A percentile compares a stretch with the other conserved stretches of the same genome.
These are phyloP conservation scores for Coniella lustricola DNA, from an alignment of 2,329 filamentous ascomycete species.

Conservation along the genomic window DNA sequence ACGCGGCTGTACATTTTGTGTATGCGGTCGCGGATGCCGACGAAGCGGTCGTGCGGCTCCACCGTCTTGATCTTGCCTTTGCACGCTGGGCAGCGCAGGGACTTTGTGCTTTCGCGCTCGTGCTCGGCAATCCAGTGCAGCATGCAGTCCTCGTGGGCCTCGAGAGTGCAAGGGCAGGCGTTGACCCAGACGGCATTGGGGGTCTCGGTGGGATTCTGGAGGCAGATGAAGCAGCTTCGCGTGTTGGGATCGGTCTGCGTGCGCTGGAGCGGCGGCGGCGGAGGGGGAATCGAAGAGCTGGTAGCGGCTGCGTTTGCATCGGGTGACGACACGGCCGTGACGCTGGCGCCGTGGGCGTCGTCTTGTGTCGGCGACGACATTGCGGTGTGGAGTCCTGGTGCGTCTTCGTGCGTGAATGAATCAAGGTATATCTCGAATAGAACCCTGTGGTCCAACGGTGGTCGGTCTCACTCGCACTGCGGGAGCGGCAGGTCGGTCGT, in stretches of 20 bases:
- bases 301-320: neutral
- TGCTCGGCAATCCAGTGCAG: conserved; percentile 91
- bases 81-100: conserved; percentile 82
- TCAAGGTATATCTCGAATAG: too few relatives aligned
- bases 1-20: conserved; percentile 47
- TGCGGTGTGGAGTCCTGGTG: too few relatives aligned
- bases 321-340: neutral
- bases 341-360: conserved; percentile 4
- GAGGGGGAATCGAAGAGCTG: too few relatives aligned
- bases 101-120: conserved; percentile 58
- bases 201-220: conserved; percentile 47
- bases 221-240: conserved; percentile 56
- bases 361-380: neutral
- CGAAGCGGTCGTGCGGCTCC: conserved; percentile 65
- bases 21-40: conserved; percentile 57
- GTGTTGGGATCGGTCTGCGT: conserved; percentile 18
- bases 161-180: conserved; percentile 84
- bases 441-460: too few relatives aligned
- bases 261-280: conserved; percentile 7
- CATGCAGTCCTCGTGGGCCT: conserved; percentile 84
- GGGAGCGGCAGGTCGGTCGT: neutral
- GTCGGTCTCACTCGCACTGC: too few relatives aligned
- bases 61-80: conserved; percentile 72
- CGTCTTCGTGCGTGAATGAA: too few relatives aligned
- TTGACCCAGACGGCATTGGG: conserved; percentile 62